Evolutionary conservation across 176 grass and related monocot species (phyloP), one percentile per base, ranked within the genome.

Genomic region (Chloris gayana): DNA sequence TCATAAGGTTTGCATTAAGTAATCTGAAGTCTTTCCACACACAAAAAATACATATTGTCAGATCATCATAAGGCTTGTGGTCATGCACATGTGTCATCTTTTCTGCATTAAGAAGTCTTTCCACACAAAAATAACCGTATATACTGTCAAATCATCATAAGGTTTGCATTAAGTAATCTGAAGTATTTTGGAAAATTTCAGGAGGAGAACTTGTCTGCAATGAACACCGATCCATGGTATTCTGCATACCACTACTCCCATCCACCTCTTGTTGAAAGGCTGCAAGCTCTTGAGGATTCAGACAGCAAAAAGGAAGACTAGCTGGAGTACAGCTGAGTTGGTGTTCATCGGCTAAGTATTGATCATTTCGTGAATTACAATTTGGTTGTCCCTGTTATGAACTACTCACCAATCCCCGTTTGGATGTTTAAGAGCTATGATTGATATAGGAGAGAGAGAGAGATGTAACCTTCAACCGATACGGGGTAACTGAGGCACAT

Each of bases 191-290:
- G 18, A 24, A 67, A 73, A 78, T 85, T 88, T 74, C 85, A 99
- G 97, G 97, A 95, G 85, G 97, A 99, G 85, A 99, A 96, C 85
- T 75, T 99, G 58, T 95, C 97, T 46, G 97, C 90, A 4, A 99
- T 99, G 97, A 99, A 99, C 82, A 99, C 91, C 10, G 97, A 99
- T 87, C 90, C 88, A 19, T 99, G 93, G 97, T 99, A 99, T 76
- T 99, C 97, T 49, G 91, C 97, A n/a, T 99, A 99, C 75, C 93
- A 96, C 87, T 95, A 99, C 83, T 99, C 97, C 34, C 97, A 99
- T 73, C 97, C 97, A 29, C 97, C 97, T 22, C 93, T 99, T 58
- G 97, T 99, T 38, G 97, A 99, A 77, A 91, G 97, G 45, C 90
- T 99, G 1, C 83, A 89, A 45, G 87, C 93, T 45, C 77, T 99